Base-by-base conservation (phyloP, 768 basidiomycete genomes). In the Tricholoma sp. region DNA sequence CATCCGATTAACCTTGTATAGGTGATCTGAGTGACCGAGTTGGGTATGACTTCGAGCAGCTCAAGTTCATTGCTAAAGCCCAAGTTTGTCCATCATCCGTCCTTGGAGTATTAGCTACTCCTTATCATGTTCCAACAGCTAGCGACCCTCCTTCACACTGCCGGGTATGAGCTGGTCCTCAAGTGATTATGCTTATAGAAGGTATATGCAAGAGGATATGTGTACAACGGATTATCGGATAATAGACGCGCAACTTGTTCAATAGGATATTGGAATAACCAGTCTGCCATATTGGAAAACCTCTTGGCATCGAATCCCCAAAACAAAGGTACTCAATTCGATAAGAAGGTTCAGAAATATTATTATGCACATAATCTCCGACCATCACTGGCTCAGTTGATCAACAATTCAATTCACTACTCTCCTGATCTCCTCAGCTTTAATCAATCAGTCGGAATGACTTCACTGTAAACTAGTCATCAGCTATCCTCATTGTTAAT, bases 61-160 rank as follows among this genome's bases (percentile, higher is more conserved):
- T 95, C 54, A 81, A 76, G 63, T 83, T 84, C 13, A 94, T 96
- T 61, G 89, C 91, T 4, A 94, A 92, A 73, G 92, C 94, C 9
- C 89, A 93, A 76, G 89, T 88, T 61, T 36, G 79, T 68, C 5
- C 12, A 47, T 29, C 6, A 52, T 6, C 10, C 17, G 29, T 24
- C 50, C 44, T 1, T 45, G 20, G 20, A 31, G 4, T 39, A 7
- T 32, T 34, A 20, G 33, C 12, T 42, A 50, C 37, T 53, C 57
- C 0, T 57, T 17, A 31, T n/a, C 28, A 1, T 17, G 24, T 13
- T n/a, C 29, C 41, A 50, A 4, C 36, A 87, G 86, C 84, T 91
- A 62, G 87, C 87, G 1, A 80, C 86, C 6, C 66, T 90, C 47
- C 70, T 91, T 47, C 88, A 89, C 59, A 73, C 83, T 6, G 86